Evolutionary conservation across 805 yeast species (phyloP), one percentile per base, ranked within the genome.

Genomic region (Starmera quercuum): DNA sequence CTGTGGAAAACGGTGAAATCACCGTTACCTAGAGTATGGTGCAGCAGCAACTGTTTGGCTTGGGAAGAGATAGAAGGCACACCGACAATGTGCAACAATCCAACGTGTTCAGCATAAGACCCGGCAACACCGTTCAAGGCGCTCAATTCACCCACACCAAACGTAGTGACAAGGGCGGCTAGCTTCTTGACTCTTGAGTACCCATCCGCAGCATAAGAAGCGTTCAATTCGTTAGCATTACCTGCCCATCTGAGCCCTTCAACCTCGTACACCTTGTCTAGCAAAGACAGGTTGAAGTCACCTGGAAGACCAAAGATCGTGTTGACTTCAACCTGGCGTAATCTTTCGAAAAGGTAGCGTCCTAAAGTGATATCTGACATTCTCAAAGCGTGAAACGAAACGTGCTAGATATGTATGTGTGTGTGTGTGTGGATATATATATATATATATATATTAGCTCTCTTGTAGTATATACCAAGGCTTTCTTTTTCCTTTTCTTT

Each of bases 81-180:
- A 56, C 95, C 95, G 29, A 84, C 95, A 47, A 84, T 73, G 63
- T 84, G 94, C 44, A 84, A 63, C 46, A 83, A 59, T 49, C 92
- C 92, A 42, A 85, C 88, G 61, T 84, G 94, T 61, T 85, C 95
- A 42, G 95, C 88, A 62, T 76, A 84, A 33, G 92, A 68, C 49
- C 95, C 95, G 29, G 88, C 95, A 54, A 85, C 71, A 49, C 92
- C 95, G 59, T 83, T 83, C 49, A 83, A 66, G 10, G 94, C 90
- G 20, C 83, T 72, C 53, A 83, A 69, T 60, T 83, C 95, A 58
- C 95, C 95, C 36, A 84, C 95, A 62, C 95, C 95, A 56, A 84
- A 84, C 32, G 95, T 84, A 56, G 95, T 84, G 51, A 83, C 68
- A 32, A 84, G 46, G 47, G 83, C 79, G 41, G 82, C 73, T 54